These are phyloP conservation scores for Trichopus zeylanicus DNA, from an alignment of 116 monocot genomes.

Conservation along the genomic window DNA sequence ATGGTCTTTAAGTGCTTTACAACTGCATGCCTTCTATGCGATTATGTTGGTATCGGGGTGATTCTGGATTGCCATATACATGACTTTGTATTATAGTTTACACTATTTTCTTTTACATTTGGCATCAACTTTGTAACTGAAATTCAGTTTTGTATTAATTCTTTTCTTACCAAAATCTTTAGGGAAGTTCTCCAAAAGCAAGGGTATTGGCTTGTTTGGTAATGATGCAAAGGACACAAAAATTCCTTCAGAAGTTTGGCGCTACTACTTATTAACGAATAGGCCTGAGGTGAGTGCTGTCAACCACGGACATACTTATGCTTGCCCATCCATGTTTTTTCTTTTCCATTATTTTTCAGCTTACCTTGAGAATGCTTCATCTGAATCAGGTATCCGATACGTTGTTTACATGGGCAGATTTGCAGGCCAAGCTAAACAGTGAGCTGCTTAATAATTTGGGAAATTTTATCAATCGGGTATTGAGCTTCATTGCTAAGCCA, in stretches of 20 bases:
- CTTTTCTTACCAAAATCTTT: slow-evolving; percentile 9
- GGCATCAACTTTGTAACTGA: no score
- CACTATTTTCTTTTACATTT: no score
- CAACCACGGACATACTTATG: neutral
- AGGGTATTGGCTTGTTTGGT: slow-evolving; percentile 95
- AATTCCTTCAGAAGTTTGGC: slow-evolving; percentile 94
- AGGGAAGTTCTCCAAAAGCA: slow-evolving; percentile 98
- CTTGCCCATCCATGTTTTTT: neutral
- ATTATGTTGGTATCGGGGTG: no score
- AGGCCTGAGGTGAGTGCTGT: slow-evolving; percentile 71
- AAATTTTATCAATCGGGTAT: slow-evolving; percentile 89
- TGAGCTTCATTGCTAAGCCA: slow-evolving; percentile 91
- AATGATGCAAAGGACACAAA: slow-evolving; percentile 91
- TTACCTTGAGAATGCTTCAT: slow-evolving; percentile 5
- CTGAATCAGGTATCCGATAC: slow-evolving; percentile 84
- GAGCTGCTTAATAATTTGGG: slow-evolving; percentile 89
- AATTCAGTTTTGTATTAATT: no score
- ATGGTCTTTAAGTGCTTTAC: no score
- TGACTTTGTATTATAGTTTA: no score
- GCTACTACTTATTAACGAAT: slow-evolving; percentile 90
- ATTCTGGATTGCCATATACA: no score
- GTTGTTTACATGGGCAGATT: slow-evolving; percentile 90
- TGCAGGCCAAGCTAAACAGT: slow-evolving; percentile 86
- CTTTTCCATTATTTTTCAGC: neutral
- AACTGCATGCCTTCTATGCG: no score